Evolutionary conservation across 2,329 filamentous ascomycete genomes (phyloP).

Genomic region (Alternaria gaisen): DNA sequence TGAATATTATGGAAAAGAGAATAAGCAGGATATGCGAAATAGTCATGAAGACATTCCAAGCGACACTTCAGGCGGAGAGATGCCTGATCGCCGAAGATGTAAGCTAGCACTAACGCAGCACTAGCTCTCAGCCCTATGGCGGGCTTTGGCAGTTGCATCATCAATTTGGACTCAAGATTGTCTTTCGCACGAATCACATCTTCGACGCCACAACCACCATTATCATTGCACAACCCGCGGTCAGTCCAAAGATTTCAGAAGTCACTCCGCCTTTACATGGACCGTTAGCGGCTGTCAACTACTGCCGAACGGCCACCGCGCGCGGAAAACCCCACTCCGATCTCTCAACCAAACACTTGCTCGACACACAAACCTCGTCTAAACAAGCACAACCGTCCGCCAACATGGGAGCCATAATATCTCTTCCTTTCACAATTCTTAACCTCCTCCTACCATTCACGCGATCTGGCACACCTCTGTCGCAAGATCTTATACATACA

Average conservation of each 20-base stretch:
- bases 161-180: constrained; percentile 10
- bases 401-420: constrained; percentile 44
- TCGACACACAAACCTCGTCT: not conserved
- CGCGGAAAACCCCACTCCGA: not conserved
- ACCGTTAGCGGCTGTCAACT: constrained; percentile 4
- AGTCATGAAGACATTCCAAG: not conserved
- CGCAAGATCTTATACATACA: constrained; percentile 59
- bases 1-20: too few relatives aligned
- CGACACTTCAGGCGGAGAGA: not conserved
- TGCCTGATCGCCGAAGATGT: not conserved
- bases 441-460: constrained; percentile 60
- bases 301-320: not conserved
- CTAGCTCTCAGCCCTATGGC: constrained; percentile 17
- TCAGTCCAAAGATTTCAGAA: not conserved
- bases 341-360: not conserved
- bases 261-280: not conserved
- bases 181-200: not conserved
- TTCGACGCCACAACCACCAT: not conserved
- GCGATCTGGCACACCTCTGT: constrained; percentile 55
- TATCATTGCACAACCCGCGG: not conserved
- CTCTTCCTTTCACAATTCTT: constrained; percentile 41
- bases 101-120: not conserved
- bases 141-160: constrained; percentile 19
- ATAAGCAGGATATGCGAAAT: not conserved
- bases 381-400: not conserved